These are phyloP conservation scores for Pseudopediastrum boryanum DNA, from an alignment of 139 green algal species.

Conservation along the genomic window DNA sequence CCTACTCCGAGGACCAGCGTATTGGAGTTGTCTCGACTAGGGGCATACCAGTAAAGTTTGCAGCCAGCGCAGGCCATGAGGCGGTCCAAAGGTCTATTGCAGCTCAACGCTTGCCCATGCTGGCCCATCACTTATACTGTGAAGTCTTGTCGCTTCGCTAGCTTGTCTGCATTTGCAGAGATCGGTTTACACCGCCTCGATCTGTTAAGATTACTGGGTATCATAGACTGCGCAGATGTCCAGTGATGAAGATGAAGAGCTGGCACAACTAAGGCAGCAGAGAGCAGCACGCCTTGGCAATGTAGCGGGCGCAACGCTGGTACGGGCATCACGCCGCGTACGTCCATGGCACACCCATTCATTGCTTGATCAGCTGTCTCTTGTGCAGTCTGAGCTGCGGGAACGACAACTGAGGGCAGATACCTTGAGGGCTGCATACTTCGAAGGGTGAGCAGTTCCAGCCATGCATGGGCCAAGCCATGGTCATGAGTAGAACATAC, in stretches of 20 bases:
- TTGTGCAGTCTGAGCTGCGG: conserved; percentile 45
- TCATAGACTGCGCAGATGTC: no score
- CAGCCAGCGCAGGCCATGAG: no score
- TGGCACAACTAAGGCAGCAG: conserved; percentile 59
- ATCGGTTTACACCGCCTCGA: no score
- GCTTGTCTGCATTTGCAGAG: no score
- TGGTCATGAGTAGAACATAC: neutral
- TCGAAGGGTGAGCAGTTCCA: conserved; percentile 19
- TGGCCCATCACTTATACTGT: no score
- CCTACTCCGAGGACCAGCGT: no score
- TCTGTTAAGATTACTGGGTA: no score
- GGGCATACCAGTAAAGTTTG: no score
- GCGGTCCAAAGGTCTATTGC: no score
- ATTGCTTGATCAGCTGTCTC: neutral
- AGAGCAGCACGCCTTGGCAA: conserved; percentile 46
- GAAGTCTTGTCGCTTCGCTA: no score
- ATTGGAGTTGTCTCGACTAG: no score
- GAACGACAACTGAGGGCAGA: conserved; percentile 33
- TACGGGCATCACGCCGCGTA: neutral
- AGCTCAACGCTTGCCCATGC: no score
- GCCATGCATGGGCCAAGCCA: neutral
- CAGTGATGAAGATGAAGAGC: conserved; percentile 68
- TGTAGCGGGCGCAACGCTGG: neutral
- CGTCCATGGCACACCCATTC: neutral
- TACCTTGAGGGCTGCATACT: neutral